Evolutionary conservation across 257 asterid genomes (phyloP).

Genomic region (Solanum chiquidenum): DNA sequence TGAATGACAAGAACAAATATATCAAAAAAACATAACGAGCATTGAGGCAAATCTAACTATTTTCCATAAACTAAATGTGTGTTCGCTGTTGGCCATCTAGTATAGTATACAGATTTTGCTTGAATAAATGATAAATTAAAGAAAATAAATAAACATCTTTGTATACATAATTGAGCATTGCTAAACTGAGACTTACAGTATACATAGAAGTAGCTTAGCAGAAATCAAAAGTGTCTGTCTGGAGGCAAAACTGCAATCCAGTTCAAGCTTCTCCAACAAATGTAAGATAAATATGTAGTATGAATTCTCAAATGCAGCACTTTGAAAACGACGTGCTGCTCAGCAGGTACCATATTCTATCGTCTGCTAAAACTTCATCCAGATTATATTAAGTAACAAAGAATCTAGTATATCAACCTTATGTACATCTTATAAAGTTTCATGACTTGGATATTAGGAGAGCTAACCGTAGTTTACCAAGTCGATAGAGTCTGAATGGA

Average conservation of each 20-base stretch:
- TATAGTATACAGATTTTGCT: not conserved
- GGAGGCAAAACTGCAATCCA: not conserved
- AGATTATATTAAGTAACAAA: not conserved
- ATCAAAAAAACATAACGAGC: not conserved
- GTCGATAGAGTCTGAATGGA: conserved; percentile 62
- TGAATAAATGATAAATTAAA: not conserved
- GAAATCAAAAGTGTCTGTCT: not conserved
- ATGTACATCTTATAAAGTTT: not conserved
- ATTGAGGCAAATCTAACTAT: not conserved
- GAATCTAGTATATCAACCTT: not conserved
- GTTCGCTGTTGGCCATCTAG: not conserved
- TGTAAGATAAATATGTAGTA: not conserved
- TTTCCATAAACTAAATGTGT: not conserved
- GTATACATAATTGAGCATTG: not conserved
- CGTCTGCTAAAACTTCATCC: not conserved
- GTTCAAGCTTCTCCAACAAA: not conserved
- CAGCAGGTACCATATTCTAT: not conserved
- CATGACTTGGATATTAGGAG: conserved; percentile 21
- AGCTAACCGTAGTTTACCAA: conserved; percentile 70
- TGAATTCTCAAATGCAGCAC: not conserved
- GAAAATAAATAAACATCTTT: not conserved
- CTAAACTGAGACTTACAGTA: not conserved
- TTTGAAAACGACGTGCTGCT: not conserved
- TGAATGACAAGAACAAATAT: not conserved
- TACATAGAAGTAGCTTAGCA: not conserved